Evolutionary conservation across 176 grass and related monocot species (phyloP).

Genomic region (Oryza rufipogon): DNA sequence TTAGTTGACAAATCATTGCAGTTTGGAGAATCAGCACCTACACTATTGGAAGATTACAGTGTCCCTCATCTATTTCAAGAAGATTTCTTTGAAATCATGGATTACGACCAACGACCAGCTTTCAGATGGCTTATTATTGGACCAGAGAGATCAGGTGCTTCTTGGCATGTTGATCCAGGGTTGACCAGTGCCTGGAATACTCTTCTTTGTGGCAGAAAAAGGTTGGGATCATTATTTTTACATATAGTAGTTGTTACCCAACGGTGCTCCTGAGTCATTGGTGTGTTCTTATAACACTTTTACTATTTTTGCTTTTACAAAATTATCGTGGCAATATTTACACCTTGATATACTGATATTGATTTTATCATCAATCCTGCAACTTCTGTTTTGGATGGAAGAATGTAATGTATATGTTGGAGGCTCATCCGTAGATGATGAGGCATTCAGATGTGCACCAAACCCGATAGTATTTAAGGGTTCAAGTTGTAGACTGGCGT

Average conservation of each 20-base stretch:
- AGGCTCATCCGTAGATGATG: not conserved
- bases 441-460: not conserved
- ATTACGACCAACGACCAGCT: slow-evolving; percentile 77
- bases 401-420: slow-evolving; percentile 35
- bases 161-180: slow-evolving; percentile 99
- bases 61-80: slow-evolving; percentile 90
- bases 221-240: slow-evolving; percentile 42
- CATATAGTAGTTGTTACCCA: not conserved
- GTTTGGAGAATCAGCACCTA: slow-evolving; percentile 85
- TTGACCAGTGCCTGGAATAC: slow-evolving; percentile 97
- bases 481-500: not conserved
- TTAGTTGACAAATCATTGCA: slow-evolving; percentile 46
- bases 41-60: slow-evolving; percentile 82
- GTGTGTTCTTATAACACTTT: not conserved
- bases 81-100: slow-evolving; percentile 84
- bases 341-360: not conserved
- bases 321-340: not conserved
- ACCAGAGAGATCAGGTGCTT: slow-evolving; percentile 95
- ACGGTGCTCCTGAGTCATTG: not conserved
- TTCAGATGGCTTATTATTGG: slow-evolving; percentile 99
- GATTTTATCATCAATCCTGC: not conserved
- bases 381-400: not conserved
- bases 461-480: not conserved
- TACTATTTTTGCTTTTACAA: not conserved
- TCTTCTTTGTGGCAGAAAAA: slow-evolving; percentile 93